A percentile compares a stretch with the other conserved stretches of the same genome.
Conservation (phyloP, 2,329 filamentous ascomycete genomes). For the Arthrobotrys iridis region DNA sequence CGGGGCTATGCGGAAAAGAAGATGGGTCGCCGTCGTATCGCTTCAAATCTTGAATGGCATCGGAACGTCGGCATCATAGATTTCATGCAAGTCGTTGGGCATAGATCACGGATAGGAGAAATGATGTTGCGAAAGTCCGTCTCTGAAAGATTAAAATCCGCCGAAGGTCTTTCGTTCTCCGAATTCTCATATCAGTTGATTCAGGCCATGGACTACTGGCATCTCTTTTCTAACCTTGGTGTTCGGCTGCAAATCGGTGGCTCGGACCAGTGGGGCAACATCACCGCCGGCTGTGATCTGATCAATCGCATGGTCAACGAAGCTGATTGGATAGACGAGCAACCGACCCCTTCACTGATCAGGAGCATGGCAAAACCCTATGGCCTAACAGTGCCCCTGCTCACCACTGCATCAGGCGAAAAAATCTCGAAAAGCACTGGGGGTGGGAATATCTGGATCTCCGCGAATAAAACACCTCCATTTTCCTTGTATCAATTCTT, state of each 20-base stretch:
- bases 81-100: constrained; percentile 77
- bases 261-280: constrained; percentile 96
- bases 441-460: constrained; percentile 87
- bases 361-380: constrained; percentile 66
- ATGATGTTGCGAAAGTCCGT: constrained; percentile 80
- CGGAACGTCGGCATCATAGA: constrained; percentile 76
- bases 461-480: constrained; percentile 78
- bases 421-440: constrained; percentile 91
- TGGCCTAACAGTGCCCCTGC: constrained; percentile 88
- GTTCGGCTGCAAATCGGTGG: constrained; percentile 76
- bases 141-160: constrained; percentile 76
- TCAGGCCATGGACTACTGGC: constrained; percentile 97
- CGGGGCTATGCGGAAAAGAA: constrained; percentile 70
- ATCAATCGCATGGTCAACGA: constrained; percentile 73
- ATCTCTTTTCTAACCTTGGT: constrained; percentile 75
- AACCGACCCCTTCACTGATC: constrained; percentile 39
- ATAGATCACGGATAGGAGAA: constrained; percentile 78
- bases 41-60: constrained; percentile 89
- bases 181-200: constrained; percentile 94
- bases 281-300: constrained; percentile 85
- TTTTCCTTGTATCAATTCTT: constrained; percentile 80
- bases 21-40: constrained; percentile 73
- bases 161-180: constrained; percentile 91
- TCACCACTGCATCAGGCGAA: constrained; percentile 83
- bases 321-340: constrained; percentile 37